A percentile compares a stretch with the other conserved stretches of the same genome.
Evolutionary conservation across 768 basidiomycete genomes (phyloP).

Genomic region (Hirschioporus abietinus): DNA sequence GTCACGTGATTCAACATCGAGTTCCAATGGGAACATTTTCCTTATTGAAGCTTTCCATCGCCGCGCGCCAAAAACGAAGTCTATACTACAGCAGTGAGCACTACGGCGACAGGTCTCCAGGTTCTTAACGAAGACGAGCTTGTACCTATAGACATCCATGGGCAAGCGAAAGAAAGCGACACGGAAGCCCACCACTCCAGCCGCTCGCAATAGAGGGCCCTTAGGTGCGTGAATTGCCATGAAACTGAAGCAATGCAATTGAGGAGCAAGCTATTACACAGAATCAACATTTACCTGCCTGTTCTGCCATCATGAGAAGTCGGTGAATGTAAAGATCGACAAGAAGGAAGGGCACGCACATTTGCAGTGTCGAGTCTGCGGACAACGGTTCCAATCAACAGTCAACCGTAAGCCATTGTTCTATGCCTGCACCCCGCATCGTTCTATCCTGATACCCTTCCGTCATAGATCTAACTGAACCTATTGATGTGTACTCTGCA

Average conservation of each 20-base stretch:
- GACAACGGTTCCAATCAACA: conserved; percentile 84
- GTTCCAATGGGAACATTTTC: no score
- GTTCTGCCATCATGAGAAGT: conserved; percentile 88
- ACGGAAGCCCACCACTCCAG: conserved; percentile 58
- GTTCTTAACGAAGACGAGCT: conserved; percentile 1
- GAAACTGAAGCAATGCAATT: background rate
- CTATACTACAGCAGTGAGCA: background rate
- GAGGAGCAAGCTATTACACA: conserved; percentile 24
- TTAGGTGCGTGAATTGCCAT: conserved; percentile 47
- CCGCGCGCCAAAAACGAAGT: no score
- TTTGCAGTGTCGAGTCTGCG: conserved; percentile 78
- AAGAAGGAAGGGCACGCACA: conserved; percentile 81
- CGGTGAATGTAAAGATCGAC: conserved; percentile 80
- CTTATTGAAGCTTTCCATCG: no score
- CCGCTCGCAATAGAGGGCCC: conserved; percentile 57
- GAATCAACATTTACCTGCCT: conserved; percentile 83
- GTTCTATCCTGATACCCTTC: conserved; percentile 9
- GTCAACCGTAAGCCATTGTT: conserved; percentile 61
- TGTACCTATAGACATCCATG: conserved; percentile 38
- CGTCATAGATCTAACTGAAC: conserved; percentile 70
- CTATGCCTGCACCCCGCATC: conserved; percentile 14
- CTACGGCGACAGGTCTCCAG: background rate
- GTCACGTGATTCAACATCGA: conserved; percentile 26
- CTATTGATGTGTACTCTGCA: conserved; percentile 86
- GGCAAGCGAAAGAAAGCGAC: conserved; percentile 91